phyloP scores from a whole-genome alignment of 129 eudicot genomes.

The Flaveria ramosissima region DNA sequence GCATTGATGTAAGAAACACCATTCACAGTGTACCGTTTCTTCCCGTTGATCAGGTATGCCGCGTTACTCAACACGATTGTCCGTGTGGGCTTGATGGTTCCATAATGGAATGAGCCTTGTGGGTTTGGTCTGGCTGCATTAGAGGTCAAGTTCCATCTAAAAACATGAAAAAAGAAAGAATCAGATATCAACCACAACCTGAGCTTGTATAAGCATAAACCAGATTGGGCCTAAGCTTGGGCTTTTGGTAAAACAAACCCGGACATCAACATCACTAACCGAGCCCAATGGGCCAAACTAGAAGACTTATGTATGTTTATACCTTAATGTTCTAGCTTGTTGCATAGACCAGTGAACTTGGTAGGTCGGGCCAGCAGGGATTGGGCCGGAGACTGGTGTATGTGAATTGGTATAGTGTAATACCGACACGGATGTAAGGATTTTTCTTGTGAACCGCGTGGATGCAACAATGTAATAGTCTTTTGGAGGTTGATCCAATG shows the following conservation, averaged over 20 bases:
- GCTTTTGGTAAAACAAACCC: background rate
- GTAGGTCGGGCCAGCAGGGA: conserved; percentile 72
- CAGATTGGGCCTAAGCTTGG: background rate
- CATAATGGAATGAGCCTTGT: conserved; percentile 94
- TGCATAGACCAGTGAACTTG: conserved; percentile 71
- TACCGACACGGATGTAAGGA: conserved; percentile 60
- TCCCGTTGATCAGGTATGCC: conserved; percentile 68
- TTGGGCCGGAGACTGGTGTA: conserved; percentile 68
- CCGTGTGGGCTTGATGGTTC: conserved; percentile 56
- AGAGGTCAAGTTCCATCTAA: conserved; percentile 88
- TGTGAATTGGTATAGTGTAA: conserved; percentile 79
- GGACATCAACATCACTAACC: background rate
- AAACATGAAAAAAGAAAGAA: conserved; percentile 13
- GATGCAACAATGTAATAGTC: conserved; percentile 93
- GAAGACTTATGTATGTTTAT: background rate
- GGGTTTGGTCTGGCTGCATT: conserved; percentile 99
- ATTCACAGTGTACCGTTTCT: conserved; percentile 81
- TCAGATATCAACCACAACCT: background rate
- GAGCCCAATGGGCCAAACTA: background rate
- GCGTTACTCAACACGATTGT: conserved; percentile 70
- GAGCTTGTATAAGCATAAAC: background rate
- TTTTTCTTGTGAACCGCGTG: conserved; percentile 61
- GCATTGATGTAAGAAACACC: conserved; percentile 72
- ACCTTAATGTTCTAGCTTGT: conserved; percentile 87
- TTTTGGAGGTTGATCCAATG: conserved; percentile 77